phyloP scores from a whole-genome alignment of 306 rosid species.

The Vigna mungo region DNA sequence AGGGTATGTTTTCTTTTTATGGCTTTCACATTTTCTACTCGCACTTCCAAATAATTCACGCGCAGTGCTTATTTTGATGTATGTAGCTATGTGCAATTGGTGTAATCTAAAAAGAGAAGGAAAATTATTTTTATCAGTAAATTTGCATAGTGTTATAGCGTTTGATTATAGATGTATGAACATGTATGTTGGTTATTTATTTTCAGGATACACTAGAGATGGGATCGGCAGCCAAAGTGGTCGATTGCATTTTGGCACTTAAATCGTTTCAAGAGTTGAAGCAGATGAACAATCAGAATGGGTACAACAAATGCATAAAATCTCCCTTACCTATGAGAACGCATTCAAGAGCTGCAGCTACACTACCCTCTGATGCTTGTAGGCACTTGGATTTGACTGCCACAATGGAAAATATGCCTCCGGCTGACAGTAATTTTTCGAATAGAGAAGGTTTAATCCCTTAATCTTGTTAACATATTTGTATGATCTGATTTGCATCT shows the following conservation, averaged over 20 bases:
- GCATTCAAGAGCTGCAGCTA: conserved; percentile 60
- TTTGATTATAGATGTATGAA: conserved; percentile 32
- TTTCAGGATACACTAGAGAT: conserved; percentile 78
- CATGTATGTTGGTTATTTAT: conserved; percentile 18
- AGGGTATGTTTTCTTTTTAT: conserved; percentile 56
- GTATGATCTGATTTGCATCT: neutral
- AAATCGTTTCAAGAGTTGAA: conserved; percentile 76
- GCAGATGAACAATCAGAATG: conserved; percentile 59
- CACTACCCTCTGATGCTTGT: conserved; percentile 65
- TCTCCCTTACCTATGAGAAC: conserved; percentile 72
- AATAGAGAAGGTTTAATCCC: conserved; percentile 68
- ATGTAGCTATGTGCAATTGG: neutral
- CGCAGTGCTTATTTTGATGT: conserved; percentile 3
- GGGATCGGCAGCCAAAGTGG: conserved; percentile 77
- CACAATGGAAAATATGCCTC: conserved; percentile 51
- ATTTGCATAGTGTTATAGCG: neutral
- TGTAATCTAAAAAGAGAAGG: neutral
- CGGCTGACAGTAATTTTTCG: conserved; percentile 46
- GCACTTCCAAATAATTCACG: neutral
- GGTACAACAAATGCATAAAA: conserved; percentile 56
- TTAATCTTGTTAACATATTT: conserved; percentile 27
- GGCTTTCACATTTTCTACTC: neutral
- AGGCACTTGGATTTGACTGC: conserved; percentile 75
- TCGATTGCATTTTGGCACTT: conserved; percentile 83
- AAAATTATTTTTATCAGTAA: neutral